These are phyloP conservation scores for Stenocarpella maydis DNA, from an alignment of 2,329 filamentous ascomycete species.

Conservation along the genomic window DNA sequence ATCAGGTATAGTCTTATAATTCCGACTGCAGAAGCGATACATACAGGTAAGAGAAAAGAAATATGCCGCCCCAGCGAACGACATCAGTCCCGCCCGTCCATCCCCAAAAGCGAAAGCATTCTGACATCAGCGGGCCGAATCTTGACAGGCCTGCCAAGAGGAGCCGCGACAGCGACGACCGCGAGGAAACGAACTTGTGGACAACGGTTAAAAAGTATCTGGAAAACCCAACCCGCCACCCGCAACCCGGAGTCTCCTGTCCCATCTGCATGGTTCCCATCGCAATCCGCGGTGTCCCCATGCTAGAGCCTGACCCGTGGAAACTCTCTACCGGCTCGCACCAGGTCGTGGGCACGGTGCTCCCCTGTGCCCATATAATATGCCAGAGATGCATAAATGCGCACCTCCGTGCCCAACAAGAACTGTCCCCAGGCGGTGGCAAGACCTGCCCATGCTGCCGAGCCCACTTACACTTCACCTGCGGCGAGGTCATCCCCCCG, in stretches of 20 bases:
- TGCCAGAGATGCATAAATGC: not conserved
- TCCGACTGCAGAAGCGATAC: not conserved
- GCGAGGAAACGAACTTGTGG: not conserved
- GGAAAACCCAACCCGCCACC: not conserved
- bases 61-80: not conserved
- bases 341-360: not conserved
- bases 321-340: not conserved
- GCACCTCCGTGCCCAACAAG: not conserved
- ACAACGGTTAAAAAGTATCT: not conserved
- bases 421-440: fast-evolving
- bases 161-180: not conserved
- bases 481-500: not conserved
- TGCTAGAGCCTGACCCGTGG: not conserved
- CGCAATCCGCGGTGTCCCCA: slow-evolving; percentile 6
- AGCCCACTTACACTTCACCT: not conserved
- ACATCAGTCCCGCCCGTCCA: not conserved
- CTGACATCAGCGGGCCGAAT: not conserved
- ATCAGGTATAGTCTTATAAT: not conserved
- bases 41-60: too few species aligned
- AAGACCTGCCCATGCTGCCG: not conserved
- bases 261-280: not conserved
- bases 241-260: not conserved
- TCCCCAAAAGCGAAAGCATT: not conserved
- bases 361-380: not conserved
- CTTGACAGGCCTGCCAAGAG: not conserved